Base-by-base conservation (phyloP, 768 basidiomycete species). In the Psilocybe cubensis region DNA sequence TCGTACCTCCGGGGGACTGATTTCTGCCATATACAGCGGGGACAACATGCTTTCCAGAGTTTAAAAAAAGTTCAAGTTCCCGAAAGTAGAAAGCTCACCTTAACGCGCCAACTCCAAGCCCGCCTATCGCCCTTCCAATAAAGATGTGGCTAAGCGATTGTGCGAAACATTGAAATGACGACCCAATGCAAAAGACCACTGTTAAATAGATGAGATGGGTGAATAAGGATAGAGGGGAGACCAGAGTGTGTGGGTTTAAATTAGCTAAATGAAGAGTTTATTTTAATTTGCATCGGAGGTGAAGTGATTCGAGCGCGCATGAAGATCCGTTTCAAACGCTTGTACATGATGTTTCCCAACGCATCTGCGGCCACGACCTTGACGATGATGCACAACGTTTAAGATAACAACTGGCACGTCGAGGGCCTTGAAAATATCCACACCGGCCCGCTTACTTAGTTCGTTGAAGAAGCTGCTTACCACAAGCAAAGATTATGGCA, bases 1-100 rank as follows among this genome's bases (percentile, higher is more conserved):
- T 14, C 92, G 81, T 0, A 88, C 78, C 70, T 92, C 90, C 0
- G 91, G 91, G 9, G 91, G 83, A 59, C 88, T 88, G 50, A 94
- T 94, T 72, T 94, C 91, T 1, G 91, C 85, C 79, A 92, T 91
- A 70, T 92, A 93, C 21, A 92, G 74, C 0, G 90, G 89, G 0
- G 85, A 84, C n/a, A 92, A 75, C 84, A 88, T 91, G 66, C 91
- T 91, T 49, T 18, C 3, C 3, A 27, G 54, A 5, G 12, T 2
- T 27, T 49, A 2, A 59, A 58, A 54, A 43, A 47, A 33, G 49
- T 62, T 58, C 12, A 58, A 4, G 1, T 58, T 14, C 62, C 24
- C 50, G 40, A 40, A 12, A 27, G 21, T 1, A 4, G 8, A 25
- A 47, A 21, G 49, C 68, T 33, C 56, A 87, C 88, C 85, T 87